Evolutionary conservation across 1,139 yeast genomes (phyloP).

Genomic region (Geotrichum carabidarum): DNA sequence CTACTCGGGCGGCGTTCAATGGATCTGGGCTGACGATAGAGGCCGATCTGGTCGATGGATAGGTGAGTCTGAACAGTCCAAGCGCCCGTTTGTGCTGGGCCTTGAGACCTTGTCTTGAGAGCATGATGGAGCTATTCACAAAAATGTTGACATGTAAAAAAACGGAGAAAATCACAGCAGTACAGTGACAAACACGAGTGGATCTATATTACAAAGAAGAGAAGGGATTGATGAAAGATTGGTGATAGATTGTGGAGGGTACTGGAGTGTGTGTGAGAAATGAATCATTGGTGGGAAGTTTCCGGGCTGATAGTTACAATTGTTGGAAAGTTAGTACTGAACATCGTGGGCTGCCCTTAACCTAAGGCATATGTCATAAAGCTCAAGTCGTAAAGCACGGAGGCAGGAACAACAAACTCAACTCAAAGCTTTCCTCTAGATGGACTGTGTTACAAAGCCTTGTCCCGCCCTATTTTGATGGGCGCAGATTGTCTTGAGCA

Average conservation of each 20-base stretch:
- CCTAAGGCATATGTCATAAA: background rate
- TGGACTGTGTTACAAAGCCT: too few species aligned
- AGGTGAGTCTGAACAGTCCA: background rate
- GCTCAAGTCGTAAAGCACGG: background rate
- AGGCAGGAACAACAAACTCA: too few species aligned
- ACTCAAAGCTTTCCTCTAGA: too few species aligned
- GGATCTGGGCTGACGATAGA: conserved; percentile 6
- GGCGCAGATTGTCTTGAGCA: too few species aligned
- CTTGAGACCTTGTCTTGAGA: conserved; percentile 12
- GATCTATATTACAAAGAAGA: background rate
- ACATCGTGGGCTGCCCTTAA: background rate
- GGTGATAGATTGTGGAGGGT: background rate
- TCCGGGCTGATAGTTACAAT: background rate
- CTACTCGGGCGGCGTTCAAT: background rate
- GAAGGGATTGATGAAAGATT: background rate
- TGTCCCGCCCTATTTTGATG: too few species aligned
- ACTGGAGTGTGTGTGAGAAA: background rate
- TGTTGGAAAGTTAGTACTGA: background rate
- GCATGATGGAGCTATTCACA: conserved; percentile 6
- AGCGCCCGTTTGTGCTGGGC: conserved; percentile 7
- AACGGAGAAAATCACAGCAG: background rate
- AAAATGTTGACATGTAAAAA: background rate
- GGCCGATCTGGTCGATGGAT: conserved; percentile 4
- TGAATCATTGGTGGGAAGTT: conserved; percentile 6
- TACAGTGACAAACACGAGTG: too few species aligned